These are phyloP conservation scores for Phellopilus nigrolimitatus DNA, from an alignment of 1,284 basidiomycete genomes.

Conservation along the genomic window DNA sequence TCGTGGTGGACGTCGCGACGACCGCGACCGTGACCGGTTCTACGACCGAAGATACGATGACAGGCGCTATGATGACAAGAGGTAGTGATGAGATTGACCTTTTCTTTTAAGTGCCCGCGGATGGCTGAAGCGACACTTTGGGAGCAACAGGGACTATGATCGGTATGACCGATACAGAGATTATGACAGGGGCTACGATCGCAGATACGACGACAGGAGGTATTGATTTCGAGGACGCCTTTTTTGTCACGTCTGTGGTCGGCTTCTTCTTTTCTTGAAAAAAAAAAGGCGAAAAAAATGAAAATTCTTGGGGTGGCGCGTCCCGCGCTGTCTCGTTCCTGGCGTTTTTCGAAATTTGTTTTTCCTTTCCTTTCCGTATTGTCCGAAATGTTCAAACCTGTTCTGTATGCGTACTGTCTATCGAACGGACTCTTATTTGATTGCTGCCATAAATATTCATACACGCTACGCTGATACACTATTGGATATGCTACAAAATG, in stretches of 20 bases:
- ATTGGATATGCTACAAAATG: constrained; percentile 1
- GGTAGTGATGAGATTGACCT: constrained; percentile 16
- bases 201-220: constrained; percentile 24
- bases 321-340: background rate
- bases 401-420: constrained; percentile 1
- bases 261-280: background rate
- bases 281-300: background rate
- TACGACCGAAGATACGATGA: constrained; percentile 28
- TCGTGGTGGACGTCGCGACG: too few relatives aligned
- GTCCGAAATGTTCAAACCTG: background rate
- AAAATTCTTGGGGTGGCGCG: background rate
- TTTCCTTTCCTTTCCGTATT: background rate
- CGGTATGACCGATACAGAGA: constrained; percentile 36
- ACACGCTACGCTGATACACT: too few relatives aligned
- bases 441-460: background rate
- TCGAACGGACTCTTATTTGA: background rate
- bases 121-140: constrained; percentile 10
- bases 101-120: background rate
- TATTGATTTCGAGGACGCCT: constrained; percentile 3
- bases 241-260: background rate
- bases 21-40: too few relatives aligned
- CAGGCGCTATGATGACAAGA: constrained; percentile 30
- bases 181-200: constrained; percentile 35
- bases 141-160: constrained; percentile 18
- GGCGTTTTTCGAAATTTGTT: background rate